Evolutionary conservation across 371 early-diverging fungal species (phyloP), one percentile per base, ranked within the genome.

Genomic region (Syncephalastrum sp.): DNA sequence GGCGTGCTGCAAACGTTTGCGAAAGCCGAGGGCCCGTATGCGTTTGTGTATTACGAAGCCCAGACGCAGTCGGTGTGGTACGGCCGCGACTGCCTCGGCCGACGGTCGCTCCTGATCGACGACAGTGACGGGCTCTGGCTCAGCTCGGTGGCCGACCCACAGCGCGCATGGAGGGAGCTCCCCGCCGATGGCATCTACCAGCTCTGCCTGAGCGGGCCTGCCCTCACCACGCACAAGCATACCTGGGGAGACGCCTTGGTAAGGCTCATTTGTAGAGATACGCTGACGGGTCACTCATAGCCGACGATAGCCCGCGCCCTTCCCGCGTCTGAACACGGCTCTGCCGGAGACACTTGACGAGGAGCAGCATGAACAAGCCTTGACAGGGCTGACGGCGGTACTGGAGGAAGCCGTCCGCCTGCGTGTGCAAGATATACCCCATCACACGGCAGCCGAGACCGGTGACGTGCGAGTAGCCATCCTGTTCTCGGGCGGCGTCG

Each of bases 401-500:
- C 63, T 86, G 3, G 70, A 79, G 5, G 77, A 82, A 27, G 77
- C 86, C n/a, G 86, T 86, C 5, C 64, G 69, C 33, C 59, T 70
- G 15, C 63, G 88, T 45, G 84, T 84, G 1, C 74, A 75, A 17
- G 81, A 83, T 64, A 75, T 86, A 49, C 85, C 86, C 7, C 60
- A 65, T 56, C 62, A 73, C 33, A 65, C 71, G 79, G 81, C 74
- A 56, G 10, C 57, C 44, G 42, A 27, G 38, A 44, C 27, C 49
- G 55, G 42, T 14, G 66, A 63, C 3, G 82, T 88, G 7, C 75
- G 91, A 14, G 77, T 94, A 1, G 94, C 87, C 1, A 81, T 97
- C 21, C 64, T 98, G 47, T 98, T 98, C 62, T 96, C 96, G 0
- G 98, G 98, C 23, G 98, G 98, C 2, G 67, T 98, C 4, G 98